Evolutionary conservation across 1,284 basidiomycete genomes (phyloP).

Genomic region (Marasmius oreades): DNA sequence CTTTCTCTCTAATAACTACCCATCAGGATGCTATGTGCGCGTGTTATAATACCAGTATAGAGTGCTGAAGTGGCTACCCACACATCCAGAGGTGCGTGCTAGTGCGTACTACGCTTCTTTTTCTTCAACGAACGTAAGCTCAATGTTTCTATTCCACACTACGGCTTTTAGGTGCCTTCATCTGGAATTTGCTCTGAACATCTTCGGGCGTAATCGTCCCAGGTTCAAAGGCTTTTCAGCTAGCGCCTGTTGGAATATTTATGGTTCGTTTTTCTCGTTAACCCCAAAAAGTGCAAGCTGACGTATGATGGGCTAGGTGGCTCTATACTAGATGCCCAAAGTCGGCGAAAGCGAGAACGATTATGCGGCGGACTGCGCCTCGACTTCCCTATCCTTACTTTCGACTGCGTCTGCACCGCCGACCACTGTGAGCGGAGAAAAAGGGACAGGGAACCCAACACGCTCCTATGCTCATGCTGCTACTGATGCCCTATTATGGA

Average conservation of each 20-base stretch:
- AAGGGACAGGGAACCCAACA: slow-evolving; percentile 7
- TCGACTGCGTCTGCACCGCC: too few relatives aligned
- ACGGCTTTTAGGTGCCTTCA: slow-evolving; percentile 30
- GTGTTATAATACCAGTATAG: slow-evolving; percentile 51
- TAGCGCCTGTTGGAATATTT: slow-evolving; percentile 40
- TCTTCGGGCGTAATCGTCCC: slow-evolving; percentile 52
- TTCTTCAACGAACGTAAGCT: neutral
- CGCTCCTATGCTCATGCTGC: slow-evolving; percentile 15
- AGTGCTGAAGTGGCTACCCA: slow-evolving; percentile 45
- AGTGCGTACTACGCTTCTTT: slow-evolving; percentile 8
- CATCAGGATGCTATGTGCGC: slow-evolving; percentile 46
- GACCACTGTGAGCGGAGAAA: neutral
- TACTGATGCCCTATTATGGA: slow-evolving; percentile 41
- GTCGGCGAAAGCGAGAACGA: slow-evolving; percentile 43
- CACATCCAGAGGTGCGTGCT: slow-evolving; percentile 37
- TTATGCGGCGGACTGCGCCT: slow-evolving; percentile 25
- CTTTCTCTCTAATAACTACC: neutral
- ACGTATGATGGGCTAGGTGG: slow-evolving; percentile 16
- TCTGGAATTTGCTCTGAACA: slow-evolving; percentile 39
- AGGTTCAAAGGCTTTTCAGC: slow-evolving; percentile 48
- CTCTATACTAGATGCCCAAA: slow-evolving; percentile 39
- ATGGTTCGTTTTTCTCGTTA: slow-evolving; percentile 26
- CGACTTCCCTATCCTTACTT: neutral
- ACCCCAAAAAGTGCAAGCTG: neutral
- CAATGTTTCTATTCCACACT: neutral